These are phyloP conservation scores for Lentithecium fluviatile DNA, from an alignment of 495 filamentous ascomycete genomes.

Conservation along the genomic window DNA sequence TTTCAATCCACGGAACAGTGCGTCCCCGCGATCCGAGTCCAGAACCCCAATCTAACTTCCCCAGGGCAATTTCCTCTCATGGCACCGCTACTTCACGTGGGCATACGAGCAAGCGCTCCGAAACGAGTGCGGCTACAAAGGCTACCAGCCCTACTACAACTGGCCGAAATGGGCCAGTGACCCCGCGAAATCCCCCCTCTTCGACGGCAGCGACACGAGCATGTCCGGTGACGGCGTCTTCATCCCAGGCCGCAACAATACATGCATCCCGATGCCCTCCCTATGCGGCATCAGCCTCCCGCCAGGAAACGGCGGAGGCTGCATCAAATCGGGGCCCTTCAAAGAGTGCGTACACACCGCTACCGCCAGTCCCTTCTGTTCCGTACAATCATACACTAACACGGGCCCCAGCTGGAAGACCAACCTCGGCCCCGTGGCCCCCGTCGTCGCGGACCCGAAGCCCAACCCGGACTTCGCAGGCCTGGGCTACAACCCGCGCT, in stretches of 20 bases:
- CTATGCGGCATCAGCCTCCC: conserved; percentile 36
- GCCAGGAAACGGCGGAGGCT: conserved; percentile 38
- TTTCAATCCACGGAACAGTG: conserved; percentile 60
- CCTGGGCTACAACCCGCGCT: conserved; percentile 59
- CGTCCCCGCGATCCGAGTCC: background rate
- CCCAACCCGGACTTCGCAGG: conserved; percentile 21
- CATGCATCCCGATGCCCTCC: conserved; percentile 25
- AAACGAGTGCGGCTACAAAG: conserved; percentile 69
- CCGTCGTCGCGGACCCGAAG: conserved; percentile 22
- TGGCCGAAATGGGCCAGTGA: conserved; percentile 47
- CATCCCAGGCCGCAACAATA: conserved; percentile 30
- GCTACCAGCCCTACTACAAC: conserved; percentile 58
- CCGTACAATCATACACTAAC: too few species aligned
- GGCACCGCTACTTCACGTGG: conserved; percentile 68
- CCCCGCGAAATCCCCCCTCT: conserved; percentile 45
- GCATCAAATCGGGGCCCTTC: conserved; percentile 41
- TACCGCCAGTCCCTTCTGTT: conserved; percentile 1
- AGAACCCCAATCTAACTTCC: too few species aligned
- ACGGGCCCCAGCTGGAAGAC: conserved; percentile 25
- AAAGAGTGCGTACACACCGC: conserved; percentile 30
- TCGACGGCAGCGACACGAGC: conserved; percentile 49
- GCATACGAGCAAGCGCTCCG: conserved; percentile 66
- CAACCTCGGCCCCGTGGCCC: conserved; percentile 41
- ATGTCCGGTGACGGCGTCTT: conserved; percentile 52
- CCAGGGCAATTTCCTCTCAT: conserved; percentile 63